These are phyloP conservation scores for Neurospora tetraspora DNA, from an alignment of 495 filamentous ascomycete species.

Conservation along the genomic window DNA sequence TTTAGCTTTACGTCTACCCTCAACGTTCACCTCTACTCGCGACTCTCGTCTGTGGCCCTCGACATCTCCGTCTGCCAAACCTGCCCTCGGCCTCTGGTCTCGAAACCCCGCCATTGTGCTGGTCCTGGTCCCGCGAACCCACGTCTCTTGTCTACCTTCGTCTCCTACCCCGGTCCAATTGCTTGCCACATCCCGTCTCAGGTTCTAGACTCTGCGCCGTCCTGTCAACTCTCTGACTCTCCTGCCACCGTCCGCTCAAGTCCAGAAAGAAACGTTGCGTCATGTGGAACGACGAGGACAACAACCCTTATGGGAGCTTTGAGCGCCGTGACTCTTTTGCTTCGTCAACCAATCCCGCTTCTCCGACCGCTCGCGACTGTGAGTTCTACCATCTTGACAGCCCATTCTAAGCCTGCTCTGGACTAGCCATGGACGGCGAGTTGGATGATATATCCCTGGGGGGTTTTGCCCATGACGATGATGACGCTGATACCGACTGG, in stretches of 20 bases:
- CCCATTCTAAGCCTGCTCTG: neutral
- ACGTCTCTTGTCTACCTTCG: neutral
- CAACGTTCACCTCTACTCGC: neutral
- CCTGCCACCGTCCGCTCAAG: neutral
- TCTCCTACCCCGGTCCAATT: neutral
- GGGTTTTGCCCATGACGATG: slow-evolving; percentile 13
- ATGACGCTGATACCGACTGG: slow-evolving; percentile 29
- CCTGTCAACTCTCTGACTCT: neutral
- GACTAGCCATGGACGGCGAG: slow-evolving; percentile 5
- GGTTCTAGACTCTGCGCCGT: neutral
- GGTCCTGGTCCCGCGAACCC: neutral
- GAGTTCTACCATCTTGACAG: slow-evolving; percentile 14
- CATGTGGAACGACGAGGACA: slow-evolving; percentile 85
- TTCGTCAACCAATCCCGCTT: slow-evolving; percentile 59
- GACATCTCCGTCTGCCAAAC: neutral
- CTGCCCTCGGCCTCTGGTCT: neutral
- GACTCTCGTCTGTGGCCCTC: neutral
- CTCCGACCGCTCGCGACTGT: slow-evolving; percentile 45
- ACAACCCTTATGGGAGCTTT: slow-evolving; percentile 86
- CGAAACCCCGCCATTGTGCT: neutral
- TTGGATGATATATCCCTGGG: slow-evolving; percentile 17
- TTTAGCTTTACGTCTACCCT: neutral
- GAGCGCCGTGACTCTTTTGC: slow-evolving; percentile 69
- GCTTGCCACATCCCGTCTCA: neutral
- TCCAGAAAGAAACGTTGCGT: slow-evolving; percentile 6